phyloP scores from a whole-genome alignment of 371 early-diverging fungal species.

The Lichtheimia ramosa region DNA sequence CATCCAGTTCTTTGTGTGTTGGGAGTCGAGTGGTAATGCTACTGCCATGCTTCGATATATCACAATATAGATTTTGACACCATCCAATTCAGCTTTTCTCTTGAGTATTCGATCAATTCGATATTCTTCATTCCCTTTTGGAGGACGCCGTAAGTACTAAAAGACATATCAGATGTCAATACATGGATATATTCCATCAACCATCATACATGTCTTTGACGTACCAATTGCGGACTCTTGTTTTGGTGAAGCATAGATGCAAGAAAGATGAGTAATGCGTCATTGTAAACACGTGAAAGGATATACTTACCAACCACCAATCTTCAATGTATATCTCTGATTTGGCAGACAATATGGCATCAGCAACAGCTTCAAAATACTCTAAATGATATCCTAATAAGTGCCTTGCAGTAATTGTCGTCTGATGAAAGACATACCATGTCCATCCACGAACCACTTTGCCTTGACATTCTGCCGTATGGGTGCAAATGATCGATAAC shows the following conservation, averaged over 20 bases:
- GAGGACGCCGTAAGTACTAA: constrained; percentile 80
- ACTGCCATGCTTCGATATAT: constrained; percentile 85
- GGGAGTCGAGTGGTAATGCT: constrained; percentile 80
- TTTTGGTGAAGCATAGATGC: background rate
- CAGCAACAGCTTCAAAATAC: constrained; percentile 78
- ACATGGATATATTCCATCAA: too few species aligned
- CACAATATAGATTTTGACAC: constrained; percentile 86
- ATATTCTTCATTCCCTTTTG: constrained; percentile 70
- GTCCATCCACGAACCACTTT: constrained; percentile 82
- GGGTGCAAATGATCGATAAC: constrained; percentile 81
- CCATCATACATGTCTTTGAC: background rate
- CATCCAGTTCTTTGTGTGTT: constrained; percentile 77
- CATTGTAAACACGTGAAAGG: too few species aligned
- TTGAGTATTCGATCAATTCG: constrained; percentile 83
- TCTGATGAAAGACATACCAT: constrained; percentile 22
- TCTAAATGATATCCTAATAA: constrained; percentile 30
- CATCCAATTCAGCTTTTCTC: constrained; percentile 77
- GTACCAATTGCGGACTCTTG: constrained; percentile 70
- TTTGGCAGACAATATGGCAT: constrained; percentile 77
- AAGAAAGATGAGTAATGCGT: background rate
- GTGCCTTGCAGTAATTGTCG: too few species aligned
- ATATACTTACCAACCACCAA: constrained; percentile 75
- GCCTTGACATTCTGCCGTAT: constrained; percentile 63
- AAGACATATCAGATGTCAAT: too few species aligned
- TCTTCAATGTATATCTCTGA: constrained; percentile 83